A percentile compares a stretch with the other conserved stretches of the same genome.
phyloP scores from a whole-genome alignment of 2,329 filamentous ascomycete species.

The Saccharata proteae region DNA sequence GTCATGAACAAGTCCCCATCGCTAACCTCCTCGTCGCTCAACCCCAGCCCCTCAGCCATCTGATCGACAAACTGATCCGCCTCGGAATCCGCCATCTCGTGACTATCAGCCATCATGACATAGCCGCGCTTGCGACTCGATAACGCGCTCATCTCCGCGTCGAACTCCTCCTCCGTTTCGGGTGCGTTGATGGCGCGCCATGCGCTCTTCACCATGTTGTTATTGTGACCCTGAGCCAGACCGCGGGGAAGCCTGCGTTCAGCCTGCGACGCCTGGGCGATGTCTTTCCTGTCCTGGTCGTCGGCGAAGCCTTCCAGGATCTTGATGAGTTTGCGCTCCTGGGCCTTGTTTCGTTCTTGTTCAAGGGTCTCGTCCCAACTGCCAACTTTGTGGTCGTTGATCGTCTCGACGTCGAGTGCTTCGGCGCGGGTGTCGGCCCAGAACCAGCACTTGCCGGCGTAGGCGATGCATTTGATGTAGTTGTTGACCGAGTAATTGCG shows the following conservation, averaged over 20 bases:
- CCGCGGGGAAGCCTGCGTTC: slow-evolving; percentile 3
- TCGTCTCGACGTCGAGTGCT: slow-evolving; percentile 41
- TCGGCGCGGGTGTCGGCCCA: slow-evolving; percentile 46
- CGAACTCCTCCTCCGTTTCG: not conserved
- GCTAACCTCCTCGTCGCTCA: slow-evolving; percentile 4
- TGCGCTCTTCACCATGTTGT: not conserved
- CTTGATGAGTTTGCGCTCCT: slow-evolving; percentile 34
- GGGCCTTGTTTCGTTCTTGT: no score
- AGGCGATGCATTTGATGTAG: slow-evolving; percentile 35
- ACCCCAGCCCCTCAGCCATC: slow-evolving; percentile 2
- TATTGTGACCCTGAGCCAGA: no score
- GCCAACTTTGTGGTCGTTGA: slow-evolving; percentile 43
- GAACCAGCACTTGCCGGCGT: slow-evolving; percentile 37
- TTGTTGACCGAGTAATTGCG: slow-evolving; percentile 33
- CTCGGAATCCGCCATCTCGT: slow-evolving; percentile 1
- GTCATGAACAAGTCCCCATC: slow-evolving; percentile 3
- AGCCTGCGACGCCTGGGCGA: slow-evolving; percentile 1
- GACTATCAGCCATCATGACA: slow-evolving; percentile 1
- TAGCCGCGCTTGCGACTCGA: not conserved
- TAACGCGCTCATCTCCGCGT: no score
- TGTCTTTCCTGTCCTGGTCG: slow-evolving; percentile 7
- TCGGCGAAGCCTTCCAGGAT: slow-evolving; percentile 27
- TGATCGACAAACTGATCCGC: slow-evolving; percentile 7
- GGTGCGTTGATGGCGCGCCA: slow-evolving; percentile 4
- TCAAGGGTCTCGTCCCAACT: slow-evolving; percentile 33